Base-by-base conservation (phyloP, 345 rosid genomes). In the Salix purpurea region DNA sequence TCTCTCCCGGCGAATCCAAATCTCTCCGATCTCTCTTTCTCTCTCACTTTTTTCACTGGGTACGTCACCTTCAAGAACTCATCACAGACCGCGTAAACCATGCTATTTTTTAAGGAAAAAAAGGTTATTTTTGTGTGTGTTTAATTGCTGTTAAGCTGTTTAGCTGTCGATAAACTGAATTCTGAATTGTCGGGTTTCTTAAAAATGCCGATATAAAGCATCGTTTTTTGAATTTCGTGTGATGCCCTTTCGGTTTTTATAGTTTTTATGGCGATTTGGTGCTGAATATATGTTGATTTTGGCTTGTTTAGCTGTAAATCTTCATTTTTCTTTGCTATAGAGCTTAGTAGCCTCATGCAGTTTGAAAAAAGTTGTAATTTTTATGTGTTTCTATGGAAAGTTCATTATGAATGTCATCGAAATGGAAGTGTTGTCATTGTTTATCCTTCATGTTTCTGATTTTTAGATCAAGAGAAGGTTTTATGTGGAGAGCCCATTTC, bases 1-100 rank as follows among this genome's bases (percentile, higher is more conserved):
- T 54, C 5, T 74, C 18, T 56, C 67, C 64, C 75, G 54, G 34
- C 50, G 50, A 65, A 73, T 69, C 64, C 58, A 26, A 69, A 73
- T 72, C 72, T 74, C 67, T 68, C 74, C 79, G 85, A 83, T 87
- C 81, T 85, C 87, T 74, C 76, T n/a, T n/a, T 62, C 78, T 78
- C 13, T 2, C 46, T 0, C 89, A 77, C n/a, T 26, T 58, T 78
- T 36, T 74, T 79, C 52, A 83, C 89, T 82, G 90, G 92, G 64
- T 87, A 78, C 87, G 23, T 78, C 42, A 30, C n/a, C 44, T 69
- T 34, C 70, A 23, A 76, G 40, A 32, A 9, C 74, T 70, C 28
- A 74, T 81, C 66, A 28, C 61, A 77, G 82, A 81, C 81, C 83
- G 68, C 76, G 61, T 60, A 13, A 36, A 52, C n/a, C 21, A 21